Evolutionary conservation across 1,139 yeast genomes (phyloP), one percentile per base, ranked within the genome.

Genomic region (Suhomyces anneliseae): DNA sequence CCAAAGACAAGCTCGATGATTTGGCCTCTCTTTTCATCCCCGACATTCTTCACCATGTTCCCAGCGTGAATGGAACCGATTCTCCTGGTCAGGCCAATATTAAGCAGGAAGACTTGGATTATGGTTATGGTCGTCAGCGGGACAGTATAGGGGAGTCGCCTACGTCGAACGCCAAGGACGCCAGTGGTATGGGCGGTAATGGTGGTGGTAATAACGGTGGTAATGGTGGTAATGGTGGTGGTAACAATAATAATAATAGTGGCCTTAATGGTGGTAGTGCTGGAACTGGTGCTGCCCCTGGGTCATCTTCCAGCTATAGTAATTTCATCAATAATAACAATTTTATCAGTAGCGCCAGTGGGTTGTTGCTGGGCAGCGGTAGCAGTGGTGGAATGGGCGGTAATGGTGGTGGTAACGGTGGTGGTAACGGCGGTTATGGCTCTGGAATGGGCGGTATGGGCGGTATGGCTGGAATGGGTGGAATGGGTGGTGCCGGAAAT

Each of bases 11-110:
- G 33, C 64, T 68, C 39, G 78, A 74, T 49, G 79, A 74, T 56
- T 62, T 74, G 42, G 71, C 78, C 38, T 67, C 78, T 31, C 62
- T 74, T 43, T 74, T 74, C 45, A 58, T 74, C 34, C 78, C 78
- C 5, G 79, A 74, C 44, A 68, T 72, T 27, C 62, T 73, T 34
- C 72, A 68, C 44, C 70, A 64, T 26, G 49, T 50, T 9, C 44
- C 54, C 19, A 48, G 53, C 6, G 40, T 40, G 12, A 38, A 51
- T 10, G 47, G 44, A 6, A 34, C 49, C 10, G 44, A 40, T 12
- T 39, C 48, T 10, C 48, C 49, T 3, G 33, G 48, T 11, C 33
- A 47, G 11, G 19, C 46, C 32, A 33, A 36, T 8, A 53, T 61
- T 29, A 63, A 63, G 40, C 59, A 57, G 34, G 67, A 63, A 43